Conservation (phyloP, 148 eudicot species). For the Talinum fruticosum region DNA sequence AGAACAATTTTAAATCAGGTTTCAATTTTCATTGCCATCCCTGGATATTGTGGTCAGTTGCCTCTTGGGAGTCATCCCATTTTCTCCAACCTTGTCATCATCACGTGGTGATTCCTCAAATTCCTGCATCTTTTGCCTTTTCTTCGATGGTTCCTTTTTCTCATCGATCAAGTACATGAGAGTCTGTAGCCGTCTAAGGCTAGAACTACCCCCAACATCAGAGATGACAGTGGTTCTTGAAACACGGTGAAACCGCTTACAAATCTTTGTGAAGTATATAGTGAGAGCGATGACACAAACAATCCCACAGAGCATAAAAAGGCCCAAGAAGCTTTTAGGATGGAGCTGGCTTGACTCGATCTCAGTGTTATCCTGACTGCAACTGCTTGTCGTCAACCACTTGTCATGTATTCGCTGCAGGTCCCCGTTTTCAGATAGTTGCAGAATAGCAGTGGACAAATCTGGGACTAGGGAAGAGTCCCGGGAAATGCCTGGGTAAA, state of each 20-base stretch:
- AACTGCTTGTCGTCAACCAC: slow-evolving; percentile 66
- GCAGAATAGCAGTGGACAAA: slow-evolving; percentile 80
- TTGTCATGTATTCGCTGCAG: slow-evolving; percentile 94
- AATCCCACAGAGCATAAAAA: slow-evolving; percentile 73
- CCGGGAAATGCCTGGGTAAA: slow-evolving; percentile 72
- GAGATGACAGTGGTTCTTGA: slow-evolving; percentile 21
- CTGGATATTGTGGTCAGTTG: background rate
- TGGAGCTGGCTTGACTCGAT: slow-evolving; percentile 81
- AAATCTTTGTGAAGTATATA: slow-evolving; percentile 55
- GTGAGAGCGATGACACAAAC: slow-evolving; percentile 64
- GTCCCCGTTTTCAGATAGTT: slow-evolving; percentile 84
- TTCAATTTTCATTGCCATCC: background rate
- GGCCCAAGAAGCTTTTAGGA: slow-evolving; percentile 78
- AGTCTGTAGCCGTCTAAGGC: slow-evolving; percentile 47
- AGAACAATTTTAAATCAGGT: background rate
- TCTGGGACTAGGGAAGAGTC: slow-evolving; percentile 88
- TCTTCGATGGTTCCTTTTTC: slow-evolving; percentile 51
- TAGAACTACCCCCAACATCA: slow-evolving; percentile 35
- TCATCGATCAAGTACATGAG: slow-evolving; percentile 71
- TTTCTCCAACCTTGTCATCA: background rate
- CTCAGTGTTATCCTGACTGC: slow-evolving; percentile 69
- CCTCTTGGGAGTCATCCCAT: background rate
- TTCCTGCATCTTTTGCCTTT: slow-evolving; percentile 37
- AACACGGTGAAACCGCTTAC: slow-evolving; percentile 35
- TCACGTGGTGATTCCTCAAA: background rate